Evolutionary conservation across 176 grass and related monocot species (phyloP).

Genomic region (Aechmea fasciata): DNA sequence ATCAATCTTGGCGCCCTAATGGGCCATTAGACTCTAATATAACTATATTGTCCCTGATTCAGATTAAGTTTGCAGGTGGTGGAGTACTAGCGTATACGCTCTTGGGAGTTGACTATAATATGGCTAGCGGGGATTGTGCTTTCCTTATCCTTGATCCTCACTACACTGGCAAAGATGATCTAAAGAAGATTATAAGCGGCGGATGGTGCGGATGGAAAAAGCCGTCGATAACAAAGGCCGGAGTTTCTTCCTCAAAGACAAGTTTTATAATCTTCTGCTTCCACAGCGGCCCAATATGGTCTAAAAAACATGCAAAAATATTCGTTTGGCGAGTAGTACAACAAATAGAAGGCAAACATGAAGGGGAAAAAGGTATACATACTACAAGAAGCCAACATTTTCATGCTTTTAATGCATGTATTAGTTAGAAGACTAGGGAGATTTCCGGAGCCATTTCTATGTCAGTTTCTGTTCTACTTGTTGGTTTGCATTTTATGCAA

Average conservation of each 20-base stretch:
- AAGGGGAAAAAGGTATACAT: too few relatives aligned
- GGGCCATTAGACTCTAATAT: too few relatives aligned
- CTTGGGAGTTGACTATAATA: constrained; percentile 88
- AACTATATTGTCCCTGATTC: not conserved
- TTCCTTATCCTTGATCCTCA: constrained; percentile 99
- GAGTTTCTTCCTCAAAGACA: constrained; percentile 91
- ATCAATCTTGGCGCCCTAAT: too few relatives aligned
- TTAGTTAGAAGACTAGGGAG: too few relatives aligned
- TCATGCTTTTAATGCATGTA: too few relatives aligned
- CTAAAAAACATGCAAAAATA: constrained; percentile 25
- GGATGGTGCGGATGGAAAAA: constrained; percentile 97
- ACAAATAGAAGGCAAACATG: not conserved
- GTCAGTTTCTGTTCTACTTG: too few relatives aligned
- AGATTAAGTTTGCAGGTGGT: constrained; percentile 52
- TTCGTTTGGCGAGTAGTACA: not conserved
- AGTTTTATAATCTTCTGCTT: constrained; percentile 96
- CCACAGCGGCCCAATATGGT: constrained; percentile 96
- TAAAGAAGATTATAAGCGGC: constrained; percentile 76
- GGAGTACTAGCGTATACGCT: constrained; percentile 93
- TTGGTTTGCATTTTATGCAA: too few relatives aligned
- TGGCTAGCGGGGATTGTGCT: constrained; percentile 63
- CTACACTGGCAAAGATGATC: constrained; percentile 71
- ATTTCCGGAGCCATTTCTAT: too few relatives aligned
- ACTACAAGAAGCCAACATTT: too few relatives aligned
- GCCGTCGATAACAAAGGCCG: constrained; percentile 73